Percentiles rank a stretch among this genome's conserved stretches.
These are phyloP conservation scores for Hymenoscyphus infarciens DNA, from an alignment of 2,329 filamentous ascomycete species.

Conservation along the genomic window DNA sequence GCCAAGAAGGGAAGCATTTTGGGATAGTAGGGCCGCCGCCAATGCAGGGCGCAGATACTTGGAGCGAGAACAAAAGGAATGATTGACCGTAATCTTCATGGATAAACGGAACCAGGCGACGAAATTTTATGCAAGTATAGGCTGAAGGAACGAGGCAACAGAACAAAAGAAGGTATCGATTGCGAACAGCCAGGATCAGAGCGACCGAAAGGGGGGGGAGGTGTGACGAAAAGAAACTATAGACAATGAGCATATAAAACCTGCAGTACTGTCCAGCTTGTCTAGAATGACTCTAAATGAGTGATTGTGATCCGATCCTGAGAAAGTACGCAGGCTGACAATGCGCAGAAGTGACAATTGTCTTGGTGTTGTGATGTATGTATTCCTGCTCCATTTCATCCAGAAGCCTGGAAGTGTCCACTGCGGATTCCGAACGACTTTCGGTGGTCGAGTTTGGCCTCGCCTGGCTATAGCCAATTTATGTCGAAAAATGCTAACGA, in stretches of 20 bases:
- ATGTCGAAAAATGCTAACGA: no score
- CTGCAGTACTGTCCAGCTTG: neutral
- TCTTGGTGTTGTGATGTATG: no score
- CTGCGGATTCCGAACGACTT: no score
- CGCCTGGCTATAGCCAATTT: no score
- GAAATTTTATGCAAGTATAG: neutral
- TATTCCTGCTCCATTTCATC: no score
- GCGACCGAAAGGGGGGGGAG: neutral
- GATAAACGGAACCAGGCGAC: neutral
- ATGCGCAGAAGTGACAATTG: neutral
- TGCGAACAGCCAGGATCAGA: neutral
- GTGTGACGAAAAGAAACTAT: neutral
- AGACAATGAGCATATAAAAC: neutral
- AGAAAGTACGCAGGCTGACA: neutral
- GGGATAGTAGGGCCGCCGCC: slow-evolving; percentile 20
- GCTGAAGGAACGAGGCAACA: neutral
- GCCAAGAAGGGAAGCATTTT: slow-evolving; percentile 25
- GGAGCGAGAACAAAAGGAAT: slow-evolving; percentile 7
- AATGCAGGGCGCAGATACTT: slow-evolving; percentile 13
- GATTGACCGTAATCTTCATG: neutral
- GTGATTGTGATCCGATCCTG: neutral
- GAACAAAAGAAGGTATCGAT: neutral
- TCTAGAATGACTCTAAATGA: neutral
- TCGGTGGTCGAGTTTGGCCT: no score
- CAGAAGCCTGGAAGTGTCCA: no score